Evolutionary conservation across 202 grass and related monocot species (phyloP).

Genomic region (Zizania palustris): DNA sequence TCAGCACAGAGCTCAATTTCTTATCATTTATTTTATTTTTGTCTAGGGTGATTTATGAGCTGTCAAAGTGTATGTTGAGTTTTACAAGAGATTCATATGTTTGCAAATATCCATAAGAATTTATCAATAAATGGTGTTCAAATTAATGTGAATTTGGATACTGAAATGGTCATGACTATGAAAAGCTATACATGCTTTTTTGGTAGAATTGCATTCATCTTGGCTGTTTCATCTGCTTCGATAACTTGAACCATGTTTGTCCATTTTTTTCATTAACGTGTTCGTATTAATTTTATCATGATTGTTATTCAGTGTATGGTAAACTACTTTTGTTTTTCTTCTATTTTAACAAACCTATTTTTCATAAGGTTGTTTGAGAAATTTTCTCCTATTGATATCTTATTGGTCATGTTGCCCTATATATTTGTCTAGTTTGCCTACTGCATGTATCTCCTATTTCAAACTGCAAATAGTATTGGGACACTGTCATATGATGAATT

Average conservation of each 20-base stretch:
- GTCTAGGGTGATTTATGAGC: neutral
- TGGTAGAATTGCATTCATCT: neutral
- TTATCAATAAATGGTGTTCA: neutral
- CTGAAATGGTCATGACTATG: neutral
- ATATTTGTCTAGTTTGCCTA: conserved; percentile 18
- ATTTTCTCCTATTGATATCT: conserved; percentile 15
- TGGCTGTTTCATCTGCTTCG: neutral
- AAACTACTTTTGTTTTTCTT: conserved; percentile 5
- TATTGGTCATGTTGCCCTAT: neutral
- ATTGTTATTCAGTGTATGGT: neutral
- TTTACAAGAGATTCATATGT: neutral
- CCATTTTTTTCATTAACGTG: neutral
- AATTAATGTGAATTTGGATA: conserved; percentile 2
- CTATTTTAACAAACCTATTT: conserved; percentile 15
- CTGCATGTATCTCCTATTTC: neutral
- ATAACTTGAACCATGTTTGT: neutral
- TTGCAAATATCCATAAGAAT: neutral
- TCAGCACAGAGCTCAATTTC: neutral
- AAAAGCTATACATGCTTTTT: conserved; percentile 14
- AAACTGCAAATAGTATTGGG: neutral
- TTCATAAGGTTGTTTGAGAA: neutral
- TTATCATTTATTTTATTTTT: neutral
- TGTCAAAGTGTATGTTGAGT: neutral
- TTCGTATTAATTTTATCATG: neutral
- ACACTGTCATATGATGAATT: neutral